Percentiles rank a stretch among this genome's conserved stretches.
Conservation (phyloP, 495 filamentous ascomycete species). For the Podospora tetraspora region DNA sequence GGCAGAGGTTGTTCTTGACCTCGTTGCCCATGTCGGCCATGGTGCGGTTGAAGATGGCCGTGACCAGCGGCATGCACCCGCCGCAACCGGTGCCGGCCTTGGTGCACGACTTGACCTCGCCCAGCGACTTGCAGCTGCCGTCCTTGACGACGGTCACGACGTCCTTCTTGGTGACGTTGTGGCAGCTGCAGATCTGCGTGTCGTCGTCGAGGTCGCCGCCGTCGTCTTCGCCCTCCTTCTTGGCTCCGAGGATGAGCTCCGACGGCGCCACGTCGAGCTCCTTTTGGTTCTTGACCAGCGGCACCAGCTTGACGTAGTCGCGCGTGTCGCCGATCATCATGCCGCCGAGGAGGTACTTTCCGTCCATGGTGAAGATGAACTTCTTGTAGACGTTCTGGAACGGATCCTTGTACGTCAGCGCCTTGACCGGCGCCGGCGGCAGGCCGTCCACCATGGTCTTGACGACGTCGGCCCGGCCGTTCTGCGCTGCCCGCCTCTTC, state of each 20-base stretch:
- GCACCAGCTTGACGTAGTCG: conserved; percentile 90
- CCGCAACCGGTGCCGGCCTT: conserved; percentile 94
- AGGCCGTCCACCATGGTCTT: conserved; percentile 51
- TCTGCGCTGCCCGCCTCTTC: conserved; percentile 32
- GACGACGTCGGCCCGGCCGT: conserved; percentile 23
- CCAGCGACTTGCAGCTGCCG: conserved; percentile 78
- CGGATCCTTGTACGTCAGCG: conserved; percentile 87
- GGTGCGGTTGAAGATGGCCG: conserved; percentile 87
- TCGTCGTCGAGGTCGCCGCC: conserved; percentile 58
- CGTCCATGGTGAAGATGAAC: conserved; percentile 87
- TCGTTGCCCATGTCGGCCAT: conserved; percentile 89
- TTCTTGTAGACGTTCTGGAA: conserved; percentile 96
- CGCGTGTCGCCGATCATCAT: conserved; percentile 99
- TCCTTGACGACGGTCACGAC: conserved; percentile 69
- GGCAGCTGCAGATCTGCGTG: conserved; percentile 91
- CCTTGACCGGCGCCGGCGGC: conserved; percentile 63
- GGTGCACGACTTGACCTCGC: conserved; percentile 87
- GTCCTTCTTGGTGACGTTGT: conserved; percentile 91
- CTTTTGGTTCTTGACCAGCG: conserved; percentile 89
- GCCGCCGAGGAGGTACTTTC: conserved; percentile 86
- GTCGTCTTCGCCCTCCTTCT: conserved; percentile 67
- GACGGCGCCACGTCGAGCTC: conserved; percentile 75
- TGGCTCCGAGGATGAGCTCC: conserved; percentile 83
- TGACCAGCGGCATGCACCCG: conserved; percentile 89
- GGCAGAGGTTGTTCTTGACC: conserved; percentile 82